Evolutionary conservation across 75 land plant species (phyloP), one percentile per base, ranked within the genome.

Genomic region (Ceratopteris richardii): DNA sequence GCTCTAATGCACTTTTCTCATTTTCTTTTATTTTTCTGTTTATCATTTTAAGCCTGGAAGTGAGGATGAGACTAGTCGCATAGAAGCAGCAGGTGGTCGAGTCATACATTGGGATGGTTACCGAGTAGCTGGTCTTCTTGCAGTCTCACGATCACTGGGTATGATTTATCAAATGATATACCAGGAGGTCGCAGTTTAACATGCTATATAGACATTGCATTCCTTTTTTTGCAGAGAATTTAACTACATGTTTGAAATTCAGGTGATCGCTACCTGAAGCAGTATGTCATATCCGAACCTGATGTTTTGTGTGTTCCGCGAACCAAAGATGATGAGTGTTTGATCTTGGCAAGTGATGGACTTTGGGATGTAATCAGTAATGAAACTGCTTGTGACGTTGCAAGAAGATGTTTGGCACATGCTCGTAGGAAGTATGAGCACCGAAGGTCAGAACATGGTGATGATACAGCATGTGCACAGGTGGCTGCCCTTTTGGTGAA

Each of bases 321-420:
- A 17, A 54, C 62, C 23, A 30, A 54, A 6, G 80, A 81, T 22
- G 96, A 90, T 56, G 87, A 90, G 55, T 90, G 72, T 51, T 64
- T 90, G 60, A 82, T 90, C 41, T 60, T 90, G 18, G 90, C 96
- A 23, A 90, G 91, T 51, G 91, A 90, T 71, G 90, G 96, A 0
- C 42, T 83, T 29, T 90, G 96, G 96, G 91, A 90, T 69, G 90
- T 90, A 23, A 20, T 90, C 48, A 63, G 87, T 9, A 86, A 72
- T 48, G 80, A 90, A 0, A 22, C 65, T 51, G 84, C 78, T 11
- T 83, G 91, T 62, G 78, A 83, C 19, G 76, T 90, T 31, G 77
- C 84, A 11, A 60, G 72, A n/a, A 56, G 61, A 7, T 81, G 84
- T 40, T 66, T 82, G 37, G 31, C 51, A 3, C 3, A 4, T 4